Base-by-base conservation (phyloP, 352 stramenopile genomes). In the Globisporangium cederbergense region DNA sequence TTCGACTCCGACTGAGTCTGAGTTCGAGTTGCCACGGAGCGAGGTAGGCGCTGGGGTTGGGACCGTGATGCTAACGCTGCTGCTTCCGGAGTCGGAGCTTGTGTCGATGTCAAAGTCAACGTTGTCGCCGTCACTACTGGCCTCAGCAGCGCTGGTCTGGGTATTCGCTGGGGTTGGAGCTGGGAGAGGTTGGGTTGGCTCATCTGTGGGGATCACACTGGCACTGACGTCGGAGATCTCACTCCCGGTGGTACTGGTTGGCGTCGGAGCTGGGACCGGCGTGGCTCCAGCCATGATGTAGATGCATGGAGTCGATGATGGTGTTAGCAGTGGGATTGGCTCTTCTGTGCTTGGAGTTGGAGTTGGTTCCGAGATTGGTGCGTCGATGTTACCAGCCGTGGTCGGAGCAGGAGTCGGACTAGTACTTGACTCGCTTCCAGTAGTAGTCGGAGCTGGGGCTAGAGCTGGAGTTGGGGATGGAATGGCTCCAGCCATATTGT, bases 241-340 rank as follows among this genome's bases (percentile, higher is more conserved):
- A n/a, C 47, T 53, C n/a, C 22, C 47, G 42, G 14, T 47, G 22
- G 47, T 36, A 11, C 52, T 46, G 5, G 16, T 16, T 32, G 52
- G 52, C 6, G 52, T 45, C 42, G 52, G 13, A 11, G 52, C 20
- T 34, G 47, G 20, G 7, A 10, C 18, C 18, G 47, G 20, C 11
- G 46, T 52, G 46, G 46, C 53, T 59, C 53, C 53, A 34, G 53
- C 53, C 34, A 59, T 47, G 8, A 16, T n/a, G 18, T 59, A 59
- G 8, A 30, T 59, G 53, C 53, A 59, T 32, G 53, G 53, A 34
- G 34, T 46, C 16, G 53, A 43, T 4, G 36, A 28, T 59, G 53
- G 53, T 2, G 53, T 59, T 49, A 34, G 34, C n/a, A n/a, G 11
- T n/a, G 53, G 16, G 30, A 58, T 40, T 46, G 52, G 32, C 3